Evolutionary conservation across 495 filamentous ascomycete species (phyloP).

Genomic region (Aspergillus conjunctus): DNA sequence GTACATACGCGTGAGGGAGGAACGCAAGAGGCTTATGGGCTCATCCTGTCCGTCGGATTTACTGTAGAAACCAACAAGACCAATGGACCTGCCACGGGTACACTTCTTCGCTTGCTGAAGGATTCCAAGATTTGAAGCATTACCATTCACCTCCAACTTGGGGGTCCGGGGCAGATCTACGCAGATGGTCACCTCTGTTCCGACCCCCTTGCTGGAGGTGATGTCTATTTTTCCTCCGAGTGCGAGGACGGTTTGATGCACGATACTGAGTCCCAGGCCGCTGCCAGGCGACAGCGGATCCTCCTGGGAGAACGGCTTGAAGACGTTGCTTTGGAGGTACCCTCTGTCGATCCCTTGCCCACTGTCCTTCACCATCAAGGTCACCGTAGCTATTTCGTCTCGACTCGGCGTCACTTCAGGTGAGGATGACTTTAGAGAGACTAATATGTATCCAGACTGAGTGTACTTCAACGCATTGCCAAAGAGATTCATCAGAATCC

Average conservation of each 20-base stretch:
- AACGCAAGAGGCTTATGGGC: background rate
- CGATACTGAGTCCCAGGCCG: slow-evolving; percentile 48
- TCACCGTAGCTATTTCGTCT: slow-evolving; percentile 14
- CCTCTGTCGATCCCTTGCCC: slow-evolving; percentile 41
- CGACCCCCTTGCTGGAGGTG: slow-evolving; percentile 31
- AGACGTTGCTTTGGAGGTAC: slow-evolving; percentile 44
- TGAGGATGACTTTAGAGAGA: slow-evolving; percentile 25
- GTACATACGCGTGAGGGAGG: slow-evolving; percentile 14
- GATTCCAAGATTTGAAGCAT: background rate
- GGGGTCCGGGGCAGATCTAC: slow-evolving; percentile 10
- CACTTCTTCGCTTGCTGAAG: background rate
- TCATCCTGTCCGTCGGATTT: background rate
- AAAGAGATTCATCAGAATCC: slow-evolving; percentile 51
- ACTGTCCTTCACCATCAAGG: slow-evolving; percentile 31
- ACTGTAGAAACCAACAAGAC: slow-evolving; percentile 8
- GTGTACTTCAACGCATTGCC: slow-evolving; percentile 53
- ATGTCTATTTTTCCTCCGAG: slow-evolving; percentile 47
- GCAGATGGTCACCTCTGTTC: slow-evolving; percentile 11
- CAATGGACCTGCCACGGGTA: background rate
- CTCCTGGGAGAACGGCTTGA: slow-evolving; percentile 53
- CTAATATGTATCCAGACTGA: slow-evolving; percentile 39
- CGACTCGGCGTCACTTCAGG: background rate
- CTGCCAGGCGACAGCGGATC: slow-evolving; percentile 47
- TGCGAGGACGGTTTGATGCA: slow-evolving; percentile 42
- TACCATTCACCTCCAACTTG: background rate